phyloP scores from a whole-genome alignment of 495 filamentous ascomycete species.

The Penicillium pulvis region DNA sequence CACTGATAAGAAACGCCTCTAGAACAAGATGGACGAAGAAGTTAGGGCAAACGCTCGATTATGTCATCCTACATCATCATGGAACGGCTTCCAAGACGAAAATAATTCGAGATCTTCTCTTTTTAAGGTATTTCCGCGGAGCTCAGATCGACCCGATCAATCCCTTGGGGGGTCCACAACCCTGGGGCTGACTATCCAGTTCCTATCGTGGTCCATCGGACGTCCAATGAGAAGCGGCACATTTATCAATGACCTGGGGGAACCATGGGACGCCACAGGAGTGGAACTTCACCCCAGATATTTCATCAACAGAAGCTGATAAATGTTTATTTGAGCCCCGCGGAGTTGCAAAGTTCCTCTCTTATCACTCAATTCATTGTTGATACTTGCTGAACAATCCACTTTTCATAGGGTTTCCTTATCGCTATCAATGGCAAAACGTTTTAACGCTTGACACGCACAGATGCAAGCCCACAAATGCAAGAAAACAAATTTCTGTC shows the following conservation, averaged over 20 bases:
- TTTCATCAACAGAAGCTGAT: background rate
- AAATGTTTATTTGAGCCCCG: background rate
- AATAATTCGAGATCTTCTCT: background rate
- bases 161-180: slow-evolving; percentile 7
- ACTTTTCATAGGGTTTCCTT: background rate
- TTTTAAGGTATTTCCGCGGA: slow-evolving; percentile 33
- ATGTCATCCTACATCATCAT: background rate
- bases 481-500: background rate
- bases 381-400: background rate
- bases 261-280: background rate
- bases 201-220: slow-evolving; percentile 13
- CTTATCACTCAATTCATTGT: background rate
- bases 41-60: background rate
- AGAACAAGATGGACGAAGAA: background rate
- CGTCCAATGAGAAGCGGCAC: slow-evolving; percentile 24
- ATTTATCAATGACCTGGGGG: slow-evolving; percentile 22
- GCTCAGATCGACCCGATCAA: slow-evolving; percentile 13
- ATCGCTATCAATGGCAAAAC: background rate
- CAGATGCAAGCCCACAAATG: background rate
- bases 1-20: background rate
- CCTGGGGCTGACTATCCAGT: slow-evolving; percentile 3
- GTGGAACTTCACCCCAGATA: background rate
- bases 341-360: slow-evolving; percentile 7
- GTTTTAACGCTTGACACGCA: too few species aligned
- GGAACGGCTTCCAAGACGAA: background rate